A percentile compares a stretch with the other conserved stretches of the same genome.
Evolutionary conservation across 257 asterid species (phyloP).

Genomic region (Anisodus tanguticus): DNA sequence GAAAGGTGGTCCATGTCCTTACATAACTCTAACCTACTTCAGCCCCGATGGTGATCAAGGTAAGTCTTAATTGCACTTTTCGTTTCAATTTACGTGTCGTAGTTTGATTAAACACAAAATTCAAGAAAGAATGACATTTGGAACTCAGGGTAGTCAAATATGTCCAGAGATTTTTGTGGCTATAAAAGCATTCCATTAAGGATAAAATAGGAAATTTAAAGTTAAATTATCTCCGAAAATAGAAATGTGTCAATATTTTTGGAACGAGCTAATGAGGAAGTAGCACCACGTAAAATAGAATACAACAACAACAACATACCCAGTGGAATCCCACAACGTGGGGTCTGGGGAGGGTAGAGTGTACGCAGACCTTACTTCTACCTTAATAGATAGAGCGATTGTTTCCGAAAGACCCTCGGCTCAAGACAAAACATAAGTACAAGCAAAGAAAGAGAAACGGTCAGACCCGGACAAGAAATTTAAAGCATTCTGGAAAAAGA

Average conservation of each 20-base stretch:
- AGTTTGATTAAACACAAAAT: neutral
- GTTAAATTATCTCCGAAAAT: neutral
- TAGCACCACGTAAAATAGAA: neutral
- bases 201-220: neutral
- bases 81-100: neutral
- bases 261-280: neutral
- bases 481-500: too few species aligned
- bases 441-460: too few species aligned
- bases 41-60: slow-evolving; percentile 45
- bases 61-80: neutral
- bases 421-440: too few species aligned
- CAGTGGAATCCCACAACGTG: too few species aligned
- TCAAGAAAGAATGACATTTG: neutral
- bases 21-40: slow-evolving; percentile 31
- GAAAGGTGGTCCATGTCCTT: slow-evolving; percentile 1
- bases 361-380: too few species aligned
- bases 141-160: neutral
- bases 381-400: too few species aligned
- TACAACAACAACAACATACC: too few species aligned
- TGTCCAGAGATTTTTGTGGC: neutral
- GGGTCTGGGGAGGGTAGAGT: too few species aligned
- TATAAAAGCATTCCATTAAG: neutral
- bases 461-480: too few species aligned
- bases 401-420: too few species aligned
- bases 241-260: neutral